Conservation (phyloP, 2,329 filamentous ascomycete species). For the Catunica adiposa region DNA sequence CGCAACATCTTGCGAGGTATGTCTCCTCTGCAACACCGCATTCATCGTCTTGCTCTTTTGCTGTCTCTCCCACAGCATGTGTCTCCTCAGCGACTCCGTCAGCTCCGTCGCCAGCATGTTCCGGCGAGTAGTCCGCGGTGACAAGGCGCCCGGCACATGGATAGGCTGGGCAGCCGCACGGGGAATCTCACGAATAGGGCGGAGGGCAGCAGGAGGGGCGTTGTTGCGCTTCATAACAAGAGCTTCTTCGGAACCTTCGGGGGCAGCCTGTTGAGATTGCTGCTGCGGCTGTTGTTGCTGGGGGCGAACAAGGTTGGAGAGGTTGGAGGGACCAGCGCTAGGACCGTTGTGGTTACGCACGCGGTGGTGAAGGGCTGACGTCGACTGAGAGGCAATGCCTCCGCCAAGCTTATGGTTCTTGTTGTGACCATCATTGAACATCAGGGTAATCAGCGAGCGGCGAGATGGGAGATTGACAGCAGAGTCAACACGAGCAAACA, state of each 20-base stretch:
- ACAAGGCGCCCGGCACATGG: conserved; percentile 57
- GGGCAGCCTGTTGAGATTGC: too few species aligned
- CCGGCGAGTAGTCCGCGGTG: conserved; percentile 75
- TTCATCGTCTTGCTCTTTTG: conserved; percentile 84
- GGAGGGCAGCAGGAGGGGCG: conserved; percentile 30
- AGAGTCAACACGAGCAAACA: conserved; percentile 87
- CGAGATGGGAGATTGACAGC: conserved; percentile 69
- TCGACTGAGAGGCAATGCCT: conserved; percentile 42
- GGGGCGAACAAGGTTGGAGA: conserved; percentile 23
- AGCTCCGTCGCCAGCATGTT: conserved; percentile 95
- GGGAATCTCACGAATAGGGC: conserved; percentile 45
- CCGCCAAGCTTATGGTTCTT: conserved; percentile 49
- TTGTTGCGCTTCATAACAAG: conserved; percentile 43
- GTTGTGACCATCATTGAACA: conserved; percentile 65
- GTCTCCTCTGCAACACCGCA: conserved; percentile 72
- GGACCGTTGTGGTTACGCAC: conserved; percentile 32
- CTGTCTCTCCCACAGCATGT: conserved; percentile 87
- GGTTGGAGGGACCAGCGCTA: conserved; percentile 5
- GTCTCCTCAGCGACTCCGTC: conserved; percentile 78
- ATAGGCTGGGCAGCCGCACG: conserved; percentile 62
- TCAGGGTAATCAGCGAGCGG: conserved; percentile 74
- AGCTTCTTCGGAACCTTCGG: conserved; percentile 45
- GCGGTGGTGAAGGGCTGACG: conserved; percentile 49
- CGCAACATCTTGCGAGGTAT: conserved; percentile 80
- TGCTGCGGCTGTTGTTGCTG: too few species aligned